Evolutionary conservation across 176 grass and related monocot species (phyloP).

Genomic region (Alopecurus myosuroides): DNA sequence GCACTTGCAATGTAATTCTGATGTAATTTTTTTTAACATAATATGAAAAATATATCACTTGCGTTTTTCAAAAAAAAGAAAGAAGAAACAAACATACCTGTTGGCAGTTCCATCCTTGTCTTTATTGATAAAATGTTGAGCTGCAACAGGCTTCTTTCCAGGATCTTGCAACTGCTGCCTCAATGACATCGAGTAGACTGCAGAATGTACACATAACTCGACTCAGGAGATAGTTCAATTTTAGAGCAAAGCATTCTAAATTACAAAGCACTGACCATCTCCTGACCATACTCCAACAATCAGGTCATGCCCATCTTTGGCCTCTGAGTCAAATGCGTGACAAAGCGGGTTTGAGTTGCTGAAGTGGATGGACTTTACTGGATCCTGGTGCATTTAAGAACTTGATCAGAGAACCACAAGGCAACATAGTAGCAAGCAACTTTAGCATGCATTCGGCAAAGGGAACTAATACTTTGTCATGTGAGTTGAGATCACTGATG

Average conservation of each 20-base stretch:
- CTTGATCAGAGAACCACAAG: constrained; percentile 19
- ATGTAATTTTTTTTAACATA: not conserved
- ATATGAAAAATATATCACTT: not conserved
- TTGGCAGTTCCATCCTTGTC: constrained; percentile 69
- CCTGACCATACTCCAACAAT: constrained; percentile 76
- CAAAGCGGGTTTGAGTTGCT: constrained; percentile 74
- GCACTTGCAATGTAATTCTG: not conserved
- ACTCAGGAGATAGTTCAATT: constrained; percentile 8
- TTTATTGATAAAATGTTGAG: constrained; percentile 94
- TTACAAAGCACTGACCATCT: constrained; percentile 47
- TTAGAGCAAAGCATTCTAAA: constrained; percentile 12
- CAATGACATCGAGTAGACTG: constrained; percentile 91
- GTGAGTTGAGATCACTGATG: constrained; percentile 90
- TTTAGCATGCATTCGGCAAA: constrained; percentile 8
- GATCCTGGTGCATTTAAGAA: constrained; percentile 47
- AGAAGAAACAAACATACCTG: constrained; percentile 60
- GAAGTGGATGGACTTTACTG: constrained; percentile 88
- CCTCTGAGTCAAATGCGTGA: constrained; percentile 93
- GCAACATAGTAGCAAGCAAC: not conserved
- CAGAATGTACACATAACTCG: constrained; percentile 13
- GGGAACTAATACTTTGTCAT: constrained; percentile 64
- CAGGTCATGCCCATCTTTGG: constrained; percentile 86
- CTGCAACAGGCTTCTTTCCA: constrained; percentile 70
- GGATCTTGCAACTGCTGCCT: constrained; percentile 97
- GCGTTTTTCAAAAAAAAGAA: not conserved